Percentiles rank a stretch among this genome's conserved stretches.
Evolutionary conservation across 441 rosid genomes (phyloP).

Genomic region (Raphanus hybrid): DNA sequence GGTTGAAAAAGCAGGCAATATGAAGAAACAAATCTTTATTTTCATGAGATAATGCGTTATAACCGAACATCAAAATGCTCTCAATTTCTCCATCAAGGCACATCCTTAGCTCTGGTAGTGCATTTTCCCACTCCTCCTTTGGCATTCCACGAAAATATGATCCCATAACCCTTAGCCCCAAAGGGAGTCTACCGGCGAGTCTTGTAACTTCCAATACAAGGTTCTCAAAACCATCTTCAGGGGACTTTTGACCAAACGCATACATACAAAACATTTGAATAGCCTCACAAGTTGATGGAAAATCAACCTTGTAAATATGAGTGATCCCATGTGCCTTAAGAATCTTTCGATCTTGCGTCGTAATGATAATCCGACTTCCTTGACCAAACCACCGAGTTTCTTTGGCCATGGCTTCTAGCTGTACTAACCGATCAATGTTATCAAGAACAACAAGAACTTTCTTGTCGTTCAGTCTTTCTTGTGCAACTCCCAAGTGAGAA

Average conservation of each 20-base stretch:
- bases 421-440: neutral
- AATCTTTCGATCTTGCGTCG: too few species aligned
- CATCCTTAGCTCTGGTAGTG: constrained; percentile 22
- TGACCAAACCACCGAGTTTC: neutral
- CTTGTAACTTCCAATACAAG: neutral
- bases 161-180: constrained; percentile 27
- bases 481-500: constrained; percentile 18
- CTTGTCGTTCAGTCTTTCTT: neutral
- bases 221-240: neutral
- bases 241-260: constrained; percentile 26
- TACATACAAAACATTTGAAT: constrained; percentile 18
- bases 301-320: too few species aligned
- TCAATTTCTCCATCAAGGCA: too few species aligned
- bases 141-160: neutral
- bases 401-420: constrained; percentile 3
- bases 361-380: too few species aligned
- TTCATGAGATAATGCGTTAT: neutral
- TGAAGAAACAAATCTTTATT: constrained; percentile 21
- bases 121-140: neutral
- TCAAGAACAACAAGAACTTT: constrained; percentile 27
- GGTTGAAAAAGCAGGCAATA: constrained; percentile 12
- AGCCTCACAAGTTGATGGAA: too few species aligned
- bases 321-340: too few species aligned
- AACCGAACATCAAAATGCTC: constrained; percentile 9
- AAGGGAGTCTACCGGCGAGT: constrained; percentile 19